phyloP scores from a whole-genome alignment of 176 grass and related monocot species.

The Oryza brachyantha region DNA sequence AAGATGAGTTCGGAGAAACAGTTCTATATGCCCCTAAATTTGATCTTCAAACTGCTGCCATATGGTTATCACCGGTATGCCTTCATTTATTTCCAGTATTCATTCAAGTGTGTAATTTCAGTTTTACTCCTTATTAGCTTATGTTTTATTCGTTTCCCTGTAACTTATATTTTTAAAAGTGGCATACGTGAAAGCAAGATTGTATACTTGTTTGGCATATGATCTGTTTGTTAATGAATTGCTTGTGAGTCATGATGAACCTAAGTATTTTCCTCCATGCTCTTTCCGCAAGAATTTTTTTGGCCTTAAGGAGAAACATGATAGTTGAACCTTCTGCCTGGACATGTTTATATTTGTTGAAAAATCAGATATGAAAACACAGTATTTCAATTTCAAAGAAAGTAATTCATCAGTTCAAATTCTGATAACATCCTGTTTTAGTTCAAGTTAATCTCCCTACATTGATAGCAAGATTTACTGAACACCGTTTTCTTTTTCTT shows the following conservation, averaged over 20 bases:
- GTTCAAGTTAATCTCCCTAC: neutral
- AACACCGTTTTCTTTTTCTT: neutral
- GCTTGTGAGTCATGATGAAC: neutral
- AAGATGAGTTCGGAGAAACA: slow-evolving; percentile 73
- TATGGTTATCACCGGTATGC: slow-evolving; percentile 90
- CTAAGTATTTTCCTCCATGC: neutral
- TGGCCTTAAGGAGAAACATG: neutral
- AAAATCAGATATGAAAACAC: neutral
- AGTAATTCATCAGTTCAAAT: neutral
- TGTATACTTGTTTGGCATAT: neutral
- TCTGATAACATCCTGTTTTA: neutral
- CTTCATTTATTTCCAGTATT: neutral
- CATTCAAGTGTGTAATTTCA: neutral
- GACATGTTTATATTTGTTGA: neutral
- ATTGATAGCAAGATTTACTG: neutral
- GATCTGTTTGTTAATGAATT: neutral
- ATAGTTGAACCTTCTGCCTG: neutral
- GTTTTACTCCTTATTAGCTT: neutral
- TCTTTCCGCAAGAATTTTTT: neutral
- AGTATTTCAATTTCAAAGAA: neutral
- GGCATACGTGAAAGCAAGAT: neutral
- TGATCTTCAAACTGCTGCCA: slow-evolving; percentile 90
- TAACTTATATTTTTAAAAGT: neutral
- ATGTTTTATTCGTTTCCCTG: neutral
- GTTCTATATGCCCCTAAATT: slow-evolving; percentile 89